Evolutionary conservation across 2,329 filamentous ascomycete genomes (phyloP), one percentile per base, ranked within the genome.

Genomic region (Aspergillus cejpii): DNA sequence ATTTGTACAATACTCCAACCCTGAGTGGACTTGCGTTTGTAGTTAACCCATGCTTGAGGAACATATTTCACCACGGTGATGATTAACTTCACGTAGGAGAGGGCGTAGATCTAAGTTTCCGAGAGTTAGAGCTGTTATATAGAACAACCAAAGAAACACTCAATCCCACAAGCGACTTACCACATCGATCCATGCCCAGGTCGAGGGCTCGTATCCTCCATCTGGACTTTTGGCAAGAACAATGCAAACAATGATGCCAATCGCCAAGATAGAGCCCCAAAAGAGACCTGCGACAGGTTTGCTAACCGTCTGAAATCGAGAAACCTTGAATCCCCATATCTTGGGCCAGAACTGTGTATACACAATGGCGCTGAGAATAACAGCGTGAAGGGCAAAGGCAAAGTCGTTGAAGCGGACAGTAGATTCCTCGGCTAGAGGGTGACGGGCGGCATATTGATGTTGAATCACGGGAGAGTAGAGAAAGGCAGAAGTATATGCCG

Each of bases 1-100:
- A 96, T 90, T 63, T 88, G 84, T 49, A 72, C 72, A 53, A 96
- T 96, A 57, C 81, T 85, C 89, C 91, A 97, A 28, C 92, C 92
- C 15, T 77, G 70, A 1, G 92, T 97, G 45, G 87, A 94, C 62
- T 84, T 79, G 59, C 91, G 88, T 57, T 82, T 81, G 64, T 84
- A 89, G 71, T 97, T 97, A 56, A 84, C 76, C 59, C 85, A 75
- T 28, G 86, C 80, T 73, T 95, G 89, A 4, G 92, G 92, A 37
- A 87, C 82, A 68, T 96, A 97, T 71, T 98, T 98, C 68, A 94
- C 78, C 20, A 96, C 71, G 0, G 91, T 95, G 53, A 94, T 80
- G 43, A 90, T 67, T 26, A 98, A 75, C 70, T 98, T 98, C 62
- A 94, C 83, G 63, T 94, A 94, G 33, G 87, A 87, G 24, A 94